Evolutionary conservation across 129 eudicot genomes (phyloP), one percentile per base, ranked within the genome.

Genomic region (Lonicera japonica): DNA sequence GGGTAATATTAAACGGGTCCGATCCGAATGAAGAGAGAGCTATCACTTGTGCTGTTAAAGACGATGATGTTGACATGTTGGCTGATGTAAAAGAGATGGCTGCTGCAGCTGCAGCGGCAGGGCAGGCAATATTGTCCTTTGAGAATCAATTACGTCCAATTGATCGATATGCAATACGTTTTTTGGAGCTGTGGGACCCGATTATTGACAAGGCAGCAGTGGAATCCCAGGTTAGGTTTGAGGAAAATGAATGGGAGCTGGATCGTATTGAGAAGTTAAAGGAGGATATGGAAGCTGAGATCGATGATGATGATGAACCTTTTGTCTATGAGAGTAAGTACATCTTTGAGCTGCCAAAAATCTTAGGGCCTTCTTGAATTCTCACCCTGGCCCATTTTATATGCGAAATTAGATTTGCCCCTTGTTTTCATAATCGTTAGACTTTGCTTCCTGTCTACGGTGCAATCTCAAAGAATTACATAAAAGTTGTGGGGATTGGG

Each of bases 281-380:
- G 78, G 99, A 94, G 67, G 96, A 94, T 61, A 88, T 94, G 99
- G 99, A 94, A 74, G 96, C 96, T 4, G 99, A 94, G 57, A 72
- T 73, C 64, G 99, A 94, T 70, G 99, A 94, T 58, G 99, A 94
- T 60, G 99, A 94, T 59, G 95, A 88, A 73, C 99, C 99, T 29
- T 73, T 94, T 38, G 91, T 88, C 22, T 94, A 88, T 68, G 99
- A 94, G 73, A 88, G 99, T 94, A 77, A 78, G 99, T 68, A 52
- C 7, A 39, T 59, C 25, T 8, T 67, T 45, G 12, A 25, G 45
- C n/a, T 13, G 21, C 3, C 21, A 38, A 19, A 21, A 18, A 54
- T 21, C 41, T 45, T 41, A 43, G 13, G n/a, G 13, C 36, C 6
- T 29, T 29, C 6, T 29, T 29, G 36, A 6, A 2, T 29, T 29